Evolutionary conservation across 1,139 yeast genomes (phyloP).

Genomic region (Saccharomyces hybrid): DNA sequence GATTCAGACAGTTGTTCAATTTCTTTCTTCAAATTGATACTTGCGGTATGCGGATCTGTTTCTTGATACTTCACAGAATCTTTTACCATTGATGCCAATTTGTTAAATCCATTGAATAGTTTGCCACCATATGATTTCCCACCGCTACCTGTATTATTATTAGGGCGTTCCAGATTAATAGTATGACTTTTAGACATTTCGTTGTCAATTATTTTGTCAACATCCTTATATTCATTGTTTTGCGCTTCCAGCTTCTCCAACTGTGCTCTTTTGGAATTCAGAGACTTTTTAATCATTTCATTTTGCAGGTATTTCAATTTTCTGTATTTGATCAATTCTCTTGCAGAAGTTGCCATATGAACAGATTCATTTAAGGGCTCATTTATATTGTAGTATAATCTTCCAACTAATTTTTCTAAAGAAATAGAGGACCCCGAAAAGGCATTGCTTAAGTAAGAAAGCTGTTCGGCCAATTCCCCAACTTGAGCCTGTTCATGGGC

Average conservation of each 20-base stretch:
- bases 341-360: constrained; percentile 61
- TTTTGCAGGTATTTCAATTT: constrained; percentile 62
- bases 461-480: constrained; percentile 33
- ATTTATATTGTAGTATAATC: constrained; percentile 62
- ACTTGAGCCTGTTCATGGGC: constrained; percentile 57
- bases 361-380: constrained; percentile 84
- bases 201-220: constrained; percentile 28
- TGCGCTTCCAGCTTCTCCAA: constrained; percentile 29
- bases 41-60: constrained; percentile 20
- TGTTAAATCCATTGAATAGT: constrained; percentile 20
- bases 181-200: constrained; percentile 9
- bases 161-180: constrained; percentile 27
- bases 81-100: constrained; percentile 32
- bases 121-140: constrained; percentile 19
- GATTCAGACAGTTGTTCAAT: constrained; percentile 29
- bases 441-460: constrained; percentile 74
- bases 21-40: constrained; percentile 26
- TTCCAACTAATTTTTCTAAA: constrained; percentile 58
- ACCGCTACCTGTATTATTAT: constrained; percentile 8
- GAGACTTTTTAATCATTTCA: constrained; percentile 36
- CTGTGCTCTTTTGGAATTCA: constrained; percentile 26
- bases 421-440: constrained; percentile 66
- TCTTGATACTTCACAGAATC: constrained; percentile 32
- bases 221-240: constrained; percentile 29
- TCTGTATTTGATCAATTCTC: constrained; percentile 62